Evolutionary conservation across 2,329 filamentous ascomycete genomes (phyloP).

Genomic region (Trichoderma koningii): DNA sequence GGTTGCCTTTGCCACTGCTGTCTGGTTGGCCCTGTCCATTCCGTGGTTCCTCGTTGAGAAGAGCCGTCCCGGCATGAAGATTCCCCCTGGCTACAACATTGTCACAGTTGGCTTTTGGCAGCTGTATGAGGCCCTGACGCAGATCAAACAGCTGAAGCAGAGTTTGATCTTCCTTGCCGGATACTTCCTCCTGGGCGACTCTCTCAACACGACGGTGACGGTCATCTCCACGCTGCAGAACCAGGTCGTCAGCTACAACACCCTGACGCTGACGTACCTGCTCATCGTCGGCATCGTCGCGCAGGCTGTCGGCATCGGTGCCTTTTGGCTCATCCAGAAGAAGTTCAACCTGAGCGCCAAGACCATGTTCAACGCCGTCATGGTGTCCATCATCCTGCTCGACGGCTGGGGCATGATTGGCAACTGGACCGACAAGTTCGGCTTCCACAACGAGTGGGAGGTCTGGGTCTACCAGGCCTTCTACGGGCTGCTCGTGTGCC

Average conservation of each 20-base stretch:
- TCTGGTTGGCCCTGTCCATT: slow-evolving; percentile 64
- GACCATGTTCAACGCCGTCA: slow-evolving; percentile 68
- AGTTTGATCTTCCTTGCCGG: slow-evolving; percentile 65
- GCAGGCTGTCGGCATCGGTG: slow-evolving; percentile 63
- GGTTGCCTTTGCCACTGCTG: slow-evolving; percentile 64
- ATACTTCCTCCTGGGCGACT: slow-evolving; percentile 71
- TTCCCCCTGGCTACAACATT: slow-evolving; percentile 47
- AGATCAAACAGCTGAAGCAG: slow-evolving; percentile 67
- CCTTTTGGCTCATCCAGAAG: slow-evolving; percentile 63
- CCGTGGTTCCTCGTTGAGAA: slow-evolving; percentile 70
- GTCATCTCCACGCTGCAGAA: slow-evolving; percentile 68
- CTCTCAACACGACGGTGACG: slow-evolving; percentile 69
- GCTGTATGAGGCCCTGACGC: slow-evolving; percentile 56
- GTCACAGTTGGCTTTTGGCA: slow-evolving; percentile 64
- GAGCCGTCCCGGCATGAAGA: slow-evolving; percentile 57
- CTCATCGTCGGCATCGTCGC: slow-evolving; percentile 66
- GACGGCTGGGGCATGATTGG: slow-evolving; percentile 53
- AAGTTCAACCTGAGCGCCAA: slow-evolving; percentile 62
- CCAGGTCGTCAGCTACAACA: slow-evolving; percentile 64
- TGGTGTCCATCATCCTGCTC: slow-evolving; percentile 62
- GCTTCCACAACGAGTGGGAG: slow-evolving; percentile 51
- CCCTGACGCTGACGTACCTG: slow-evolving; percentile 65
- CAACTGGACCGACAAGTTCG: slow-evolving; percentile 49
- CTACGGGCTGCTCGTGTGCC: slow-evolving; percentile 67
- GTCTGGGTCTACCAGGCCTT: slow-evolving; percentile 53